Conservation (phyloP, 1,139 yeast species). For the Kluyveromyces marxianus region DNA sequence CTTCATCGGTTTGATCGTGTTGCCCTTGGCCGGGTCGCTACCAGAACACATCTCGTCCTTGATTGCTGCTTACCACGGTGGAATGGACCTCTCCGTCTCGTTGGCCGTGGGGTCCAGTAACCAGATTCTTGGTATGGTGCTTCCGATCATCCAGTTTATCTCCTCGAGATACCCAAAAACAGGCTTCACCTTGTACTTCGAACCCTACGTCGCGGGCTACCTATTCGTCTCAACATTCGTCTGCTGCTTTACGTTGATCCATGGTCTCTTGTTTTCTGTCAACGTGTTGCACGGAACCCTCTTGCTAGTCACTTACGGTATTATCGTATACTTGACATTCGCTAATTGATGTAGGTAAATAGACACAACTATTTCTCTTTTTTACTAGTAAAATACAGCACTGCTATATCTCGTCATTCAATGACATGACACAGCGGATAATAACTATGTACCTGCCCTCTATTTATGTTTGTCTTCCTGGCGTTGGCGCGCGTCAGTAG, state of each 20-base stretch:
- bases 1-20: constrained; percentile 19
- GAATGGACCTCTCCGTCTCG: constrained; percentile 17
- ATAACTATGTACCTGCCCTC: too few species aligned
- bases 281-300: constrained; percentile 18
- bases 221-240: constrained; percentile 15
- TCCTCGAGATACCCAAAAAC: constrained; percentile 17
- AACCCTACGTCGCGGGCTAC: constrained; percentile 17
- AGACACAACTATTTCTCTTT: neutral
- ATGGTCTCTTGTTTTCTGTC: constrained; percentile 14
- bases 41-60: constrained; percentile 21
- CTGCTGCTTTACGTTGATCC: constrained; percentile 11
- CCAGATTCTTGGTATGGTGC: constrained; percentile 19
- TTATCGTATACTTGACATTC: constrained; percentile 16
- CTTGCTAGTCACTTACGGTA: constrained; percentile 14
- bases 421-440: too few species aligned
- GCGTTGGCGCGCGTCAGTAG: too few species aligned
- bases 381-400: neutral
- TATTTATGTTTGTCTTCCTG: too few species aligned
- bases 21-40: constrained; percentile 21
- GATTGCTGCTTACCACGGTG: constrained; percentile 17
- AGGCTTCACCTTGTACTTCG: constrained; percentile 15
- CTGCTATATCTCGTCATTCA: neutral
- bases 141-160: constrained; percentile 21
- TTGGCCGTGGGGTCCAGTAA: constrained; percentile 18
- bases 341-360: constrained; percentile 8